A percentile compares a stretch with the other conserved stretches of the same genome.
Conservation (phyloP, 1,284 basidiomycete genomes). For the Marasmius tenuissimus region DNA sequence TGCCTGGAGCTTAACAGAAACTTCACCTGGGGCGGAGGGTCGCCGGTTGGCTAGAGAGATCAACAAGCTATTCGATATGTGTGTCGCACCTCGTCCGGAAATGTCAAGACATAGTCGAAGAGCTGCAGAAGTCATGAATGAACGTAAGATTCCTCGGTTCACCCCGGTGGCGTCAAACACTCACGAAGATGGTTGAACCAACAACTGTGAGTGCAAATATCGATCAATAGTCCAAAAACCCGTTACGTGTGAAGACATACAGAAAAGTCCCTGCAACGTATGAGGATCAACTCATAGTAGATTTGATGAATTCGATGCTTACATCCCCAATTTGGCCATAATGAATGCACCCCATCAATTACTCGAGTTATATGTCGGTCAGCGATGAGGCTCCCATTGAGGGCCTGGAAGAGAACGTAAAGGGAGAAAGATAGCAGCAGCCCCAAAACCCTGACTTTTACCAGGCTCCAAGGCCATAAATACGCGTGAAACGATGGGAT, state of each 20-base stretch:
- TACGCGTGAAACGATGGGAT: too few species aligned
- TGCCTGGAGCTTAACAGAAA: conserved; percentile 13
- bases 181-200: not conserved
- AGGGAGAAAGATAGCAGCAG: too few species aligned
- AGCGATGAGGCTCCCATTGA: not conserved
- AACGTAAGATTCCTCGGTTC: not conserved
- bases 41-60: not conserved
- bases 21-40: conserved; percentile 11
- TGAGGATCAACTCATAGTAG: not conserved
- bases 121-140: conserved; percentile 5
- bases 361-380: not conserved
- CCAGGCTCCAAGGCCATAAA: too few species aligned
- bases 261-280: not conserved
- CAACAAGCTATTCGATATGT: too few species aligned
- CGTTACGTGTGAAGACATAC: not conserved
- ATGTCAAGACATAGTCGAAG: conserved; percentile 19
- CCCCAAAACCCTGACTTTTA: too few species aligned
- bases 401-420: too few species aligned
- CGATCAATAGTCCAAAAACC: not conserved
- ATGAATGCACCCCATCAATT: not conserved
- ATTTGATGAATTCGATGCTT: not conserved
- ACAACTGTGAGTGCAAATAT: not conserved
- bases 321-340: not conserved
- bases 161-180: not conserved
- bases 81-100: conserved; percentile 16